phyloP scores from a whole-genome alignment of 371 early-diverging fungal genomes.

The Zychaea mexicana region DNA sequence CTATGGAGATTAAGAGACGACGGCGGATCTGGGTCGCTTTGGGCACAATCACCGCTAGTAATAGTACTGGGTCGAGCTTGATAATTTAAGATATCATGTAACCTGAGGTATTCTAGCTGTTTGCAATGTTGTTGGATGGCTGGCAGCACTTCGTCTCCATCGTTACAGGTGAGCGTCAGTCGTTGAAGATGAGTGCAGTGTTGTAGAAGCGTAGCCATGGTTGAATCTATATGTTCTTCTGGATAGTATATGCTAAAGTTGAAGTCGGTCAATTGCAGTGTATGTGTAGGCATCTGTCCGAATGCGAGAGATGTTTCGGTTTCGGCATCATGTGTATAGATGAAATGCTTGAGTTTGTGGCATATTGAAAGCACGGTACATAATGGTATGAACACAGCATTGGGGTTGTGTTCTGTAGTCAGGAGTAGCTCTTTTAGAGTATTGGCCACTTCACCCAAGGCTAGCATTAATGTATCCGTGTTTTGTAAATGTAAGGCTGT shows the following conservation, averaged over 20 bases:
- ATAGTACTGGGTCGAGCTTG: not conserved
- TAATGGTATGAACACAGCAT: not conserved
- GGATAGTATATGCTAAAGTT: not conserved
- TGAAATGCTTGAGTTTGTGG: not conserved
- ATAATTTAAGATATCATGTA: not conserved
- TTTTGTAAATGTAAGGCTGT: not conserved
- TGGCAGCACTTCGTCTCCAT: not conserved
- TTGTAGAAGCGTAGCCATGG: not conserved
- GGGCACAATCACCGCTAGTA: no score
- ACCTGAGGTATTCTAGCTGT: not conserved
- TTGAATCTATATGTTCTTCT: not conserved
- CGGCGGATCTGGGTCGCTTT: not conserved
- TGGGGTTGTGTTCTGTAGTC: not conserved
- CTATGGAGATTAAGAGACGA: not conserved
- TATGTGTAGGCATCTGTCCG: not conserved
- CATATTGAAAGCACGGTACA: not conserved
- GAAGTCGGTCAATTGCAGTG: not conserved
- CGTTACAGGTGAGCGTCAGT: not conserved
- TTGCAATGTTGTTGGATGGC: not conserved
- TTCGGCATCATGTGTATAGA: not conserved
- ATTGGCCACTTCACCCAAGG: not conserved
- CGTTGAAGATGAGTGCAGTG: not conserved
- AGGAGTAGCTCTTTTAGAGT: not conserved
- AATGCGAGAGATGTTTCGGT: not conserved
- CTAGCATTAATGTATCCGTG: not conserved